A percentile compares a stretch with the other conserved stretches of the same genome.
These are phyloP conservation scores for Chlorella ohadii DNA, from an alignment of 139 green algal species.

Conservation along the genomic window DNA sequence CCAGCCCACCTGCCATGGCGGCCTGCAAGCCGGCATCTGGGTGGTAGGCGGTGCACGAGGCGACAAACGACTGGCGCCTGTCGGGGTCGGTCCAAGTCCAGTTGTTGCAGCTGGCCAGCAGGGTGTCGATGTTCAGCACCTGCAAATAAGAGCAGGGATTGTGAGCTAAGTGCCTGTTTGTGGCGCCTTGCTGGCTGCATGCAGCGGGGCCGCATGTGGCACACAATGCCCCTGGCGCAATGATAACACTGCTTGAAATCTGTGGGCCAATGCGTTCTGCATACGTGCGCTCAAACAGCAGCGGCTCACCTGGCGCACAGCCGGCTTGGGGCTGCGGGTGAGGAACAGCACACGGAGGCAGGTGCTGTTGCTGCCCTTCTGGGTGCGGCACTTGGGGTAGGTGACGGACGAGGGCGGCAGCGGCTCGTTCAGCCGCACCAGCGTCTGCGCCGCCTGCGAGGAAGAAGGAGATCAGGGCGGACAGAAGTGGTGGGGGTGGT, in stretches of 20 bases:
- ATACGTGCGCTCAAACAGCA: background rate
- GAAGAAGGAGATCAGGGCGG: too few species aligned
- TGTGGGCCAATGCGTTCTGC: too few species aligned
- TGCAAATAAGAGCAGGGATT: background rate
- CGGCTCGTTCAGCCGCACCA: background rate
- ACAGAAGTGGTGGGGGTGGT: background rate
- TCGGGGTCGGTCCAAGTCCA: background rate
- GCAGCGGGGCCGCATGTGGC: too few species aligned
- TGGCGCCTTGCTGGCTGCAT: too few species aligned
- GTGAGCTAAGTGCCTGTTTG: too few species aligned
- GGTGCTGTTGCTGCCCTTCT: background rate
- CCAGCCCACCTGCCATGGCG: slow-evolving; percentile 5
- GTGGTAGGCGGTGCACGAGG: background rate
- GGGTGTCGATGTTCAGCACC: background rate
- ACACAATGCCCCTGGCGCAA: too few species aligned
- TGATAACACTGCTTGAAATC: too few species aligned
- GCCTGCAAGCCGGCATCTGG: background rate
- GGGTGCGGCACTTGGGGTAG: background rate
- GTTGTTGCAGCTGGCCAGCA: background rate
- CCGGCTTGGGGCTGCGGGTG: slow-evolving; percentile 1
- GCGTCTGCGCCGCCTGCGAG: background rate
- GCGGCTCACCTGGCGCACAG: background rate
- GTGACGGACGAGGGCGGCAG: background rate
- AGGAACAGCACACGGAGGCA: slow-evolving; percentile 5
- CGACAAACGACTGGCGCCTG: background rate